phyloP scores from a whole-genome alignment of 2,329 filamentous ascomycete genomes.

The Xylariaceae sp. region DNA sequence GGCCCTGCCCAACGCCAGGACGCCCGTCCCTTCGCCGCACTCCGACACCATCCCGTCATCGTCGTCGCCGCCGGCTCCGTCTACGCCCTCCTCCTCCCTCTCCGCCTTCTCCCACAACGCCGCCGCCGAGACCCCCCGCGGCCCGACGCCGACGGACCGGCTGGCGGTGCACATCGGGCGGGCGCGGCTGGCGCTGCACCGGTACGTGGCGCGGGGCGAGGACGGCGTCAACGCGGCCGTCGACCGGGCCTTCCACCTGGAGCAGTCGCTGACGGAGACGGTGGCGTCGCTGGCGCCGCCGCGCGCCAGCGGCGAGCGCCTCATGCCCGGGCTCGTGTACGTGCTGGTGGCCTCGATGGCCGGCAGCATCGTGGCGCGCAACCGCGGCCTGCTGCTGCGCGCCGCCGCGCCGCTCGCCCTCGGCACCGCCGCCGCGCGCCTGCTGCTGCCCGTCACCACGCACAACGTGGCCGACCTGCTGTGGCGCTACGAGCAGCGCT shows the following conservation, averaged over 20 bases:
- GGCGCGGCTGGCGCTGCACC: slow-evolving; percentile 73
- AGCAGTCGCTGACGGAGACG: slow-evolving; percentile 84
- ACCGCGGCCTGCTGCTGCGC: slow-evolving; percentile 77
- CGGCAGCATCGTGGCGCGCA: slow-evolving; percentile 81
- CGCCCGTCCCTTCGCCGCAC: slow-evolving; percentile 24
- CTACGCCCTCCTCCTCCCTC: slow-evolving; percentile 17
- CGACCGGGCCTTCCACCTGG: slow-evolving; percentile 73
- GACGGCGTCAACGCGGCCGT: slow-evolving; percentile 76
- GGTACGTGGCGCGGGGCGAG: slow-evolving; percentile 66
- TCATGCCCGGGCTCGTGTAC: slow-evolving; percentile 86
- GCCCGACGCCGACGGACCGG: slow-evolving; percentile 80
- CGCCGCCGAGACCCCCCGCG: slow-evolving; percentile 22
- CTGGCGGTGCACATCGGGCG: slow-evolving; percentile 75
- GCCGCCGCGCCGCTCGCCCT: slow-evolving; percentile 69
- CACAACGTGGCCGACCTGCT: slow-evolving; percentile 76
- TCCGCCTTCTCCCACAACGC: slow-evolving; percentile 21
- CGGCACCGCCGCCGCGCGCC: slow-evolving; percentile 75
- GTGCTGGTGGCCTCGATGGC: slow-evolving; percentile 93
- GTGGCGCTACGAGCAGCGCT: slow-evolving; percentile 89
- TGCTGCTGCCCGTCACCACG: slow-evolving; percentile 82
- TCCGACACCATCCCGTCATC: slow-evolving; percentile 23
- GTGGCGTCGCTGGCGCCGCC: slow-evolving; percentile 82
- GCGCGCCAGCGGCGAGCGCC: slow-evolving; percentile 75
- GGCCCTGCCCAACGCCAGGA: slow-evolving; percentile 22
- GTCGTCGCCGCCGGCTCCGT: slow-evolving; percentile 12